Conservation (phyloP, 2,329 filamentous ascomycete genomes). For the Alternaria triticina region DNA sequence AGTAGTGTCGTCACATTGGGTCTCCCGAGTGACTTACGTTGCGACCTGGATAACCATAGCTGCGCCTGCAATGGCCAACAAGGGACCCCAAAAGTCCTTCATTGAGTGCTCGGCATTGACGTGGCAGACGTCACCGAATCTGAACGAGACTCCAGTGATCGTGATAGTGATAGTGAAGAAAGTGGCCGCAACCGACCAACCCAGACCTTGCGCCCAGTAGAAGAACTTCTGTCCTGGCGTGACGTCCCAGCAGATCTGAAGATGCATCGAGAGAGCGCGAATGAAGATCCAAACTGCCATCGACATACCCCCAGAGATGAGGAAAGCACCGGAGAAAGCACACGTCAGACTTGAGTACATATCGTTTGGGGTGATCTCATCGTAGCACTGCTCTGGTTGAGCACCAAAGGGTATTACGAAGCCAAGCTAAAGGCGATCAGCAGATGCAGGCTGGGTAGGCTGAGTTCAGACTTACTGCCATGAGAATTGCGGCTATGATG, state of each 20-base stretch:
- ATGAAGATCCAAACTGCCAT: conserved; percentile 91
- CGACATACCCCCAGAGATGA: conserved; percentile 85
- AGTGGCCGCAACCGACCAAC: conserved; percentile 82
- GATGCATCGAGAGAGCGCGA: conserved; percentile 86
- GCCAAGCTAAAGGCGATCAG: conserved; percentile 67
- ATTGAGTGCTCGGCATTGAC: conserved; percentile 89
- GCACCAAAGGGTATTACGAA: conserved; percentile 87
- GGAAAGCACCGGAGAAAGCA: conserved; percentile 83
- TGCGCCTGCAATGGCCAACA: conserved; percentile 77
- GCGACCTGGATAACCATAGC: conserved; percentile 81
- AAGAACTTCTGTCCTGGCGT: conserved; percentile 89
- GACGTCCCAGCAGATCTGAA: conserved; percentile 98
- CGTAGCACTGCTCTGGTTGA: conserved; percentile 80
- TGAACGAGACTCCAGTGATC: conserved; percentile 90
- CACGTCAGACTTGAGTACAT: conserved; percentile 85
- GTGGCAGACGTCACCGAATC: conserved; percentile 90
- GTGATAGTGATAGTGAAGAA: conserved; percentile 78
- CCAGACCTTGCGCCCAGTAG: conserved; percentile 77
- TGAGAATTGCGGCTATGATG: conserved; percentile 74
- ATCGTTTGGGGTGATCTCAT: conserved; percentile 90
- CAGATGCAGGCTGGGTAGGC: not conserved
- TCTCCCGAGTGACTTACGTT: conserved; percentile 65
- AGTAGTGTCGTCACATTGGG: conserved; percentile 11
- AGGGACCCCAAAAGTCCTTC: conserved; percentile 86
- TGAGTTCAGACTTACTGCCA: conserved; percentile 69